Evolutionary conservation across 352 stramenopile species (phyloP).

Genomic region (Halophytophthora batemanensis): DNA sequence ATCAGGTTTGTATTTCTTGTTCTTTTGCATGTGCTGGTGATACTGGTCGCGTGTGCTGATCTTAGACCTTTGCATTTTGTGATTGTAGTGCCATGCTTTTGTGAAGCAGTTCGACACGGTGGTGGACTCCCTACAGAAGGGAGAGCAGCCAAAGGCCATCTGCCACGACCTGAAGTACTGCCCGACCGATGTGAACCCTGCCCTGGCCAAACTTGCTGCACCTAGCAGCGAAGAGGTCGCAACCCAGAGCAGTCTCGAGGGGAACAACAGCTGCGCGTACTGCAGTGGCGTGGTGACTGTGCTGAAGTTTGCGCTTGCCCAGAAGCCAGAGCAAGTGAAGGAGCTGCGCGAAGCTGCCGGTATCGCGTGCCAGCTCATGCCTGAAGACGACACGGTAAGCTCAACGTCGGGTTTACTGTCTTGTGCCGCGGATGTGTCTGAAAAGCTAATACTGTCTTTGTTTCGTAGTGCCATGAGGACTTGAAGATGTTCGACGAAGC

Average conservation of each 20-base stretch:
- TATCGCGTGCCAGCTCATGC: conserved; percentile 64
- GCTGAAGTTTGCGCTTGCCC: conserved; percentile 48
- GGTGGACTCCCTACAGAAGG: conserved; percentile 64
- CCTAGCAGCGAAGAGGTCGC: conserved; percentile 11
- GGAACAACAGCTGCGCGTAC: conserved; percentile 50
- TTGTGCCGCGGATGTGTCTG: not conserved
- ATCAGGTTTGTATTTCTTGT: conserved; percentile 43
- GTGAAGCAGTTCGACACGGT: conserved; percentile 59
- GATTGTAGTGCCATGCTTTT: conserved; percentile 53
- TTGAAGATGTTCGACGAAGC: conserved; percentile 67
- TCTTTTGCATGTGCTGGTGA: not conserved
- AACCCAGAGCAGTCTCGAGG: conserved; percentile 5
- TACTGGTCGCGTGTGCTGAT: conserved; percentile 2
- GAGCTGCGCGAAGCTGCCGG: conserved; percentile 59
- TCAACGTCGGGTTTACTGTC: not conserved
- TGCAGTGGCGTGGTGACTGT: conserved; percentile 66
- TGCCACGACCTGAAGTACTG: conserved; percentile 72
- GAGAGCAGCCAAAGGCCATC: conserved; percentile 52
- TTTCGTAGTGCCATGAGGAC: conserved; percentile 51
- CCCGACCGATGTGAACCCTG: conserved; percentile 12
- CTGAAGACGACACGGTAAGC: conserved; percentile 55
- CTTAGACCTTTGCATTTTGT: conserved; percentile 10
- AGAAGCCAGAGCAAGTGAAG: conserved; percentile 58
- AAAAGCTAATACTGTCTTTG: not conserved
- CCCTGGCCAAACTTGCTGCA: conserved; percentile 14